A percentile compares a stretch with the other conserved stretches of the same genome.
Conservation (phyloP, 768 basidiomycete species). For the Boletus eberwhitei region DNA sequence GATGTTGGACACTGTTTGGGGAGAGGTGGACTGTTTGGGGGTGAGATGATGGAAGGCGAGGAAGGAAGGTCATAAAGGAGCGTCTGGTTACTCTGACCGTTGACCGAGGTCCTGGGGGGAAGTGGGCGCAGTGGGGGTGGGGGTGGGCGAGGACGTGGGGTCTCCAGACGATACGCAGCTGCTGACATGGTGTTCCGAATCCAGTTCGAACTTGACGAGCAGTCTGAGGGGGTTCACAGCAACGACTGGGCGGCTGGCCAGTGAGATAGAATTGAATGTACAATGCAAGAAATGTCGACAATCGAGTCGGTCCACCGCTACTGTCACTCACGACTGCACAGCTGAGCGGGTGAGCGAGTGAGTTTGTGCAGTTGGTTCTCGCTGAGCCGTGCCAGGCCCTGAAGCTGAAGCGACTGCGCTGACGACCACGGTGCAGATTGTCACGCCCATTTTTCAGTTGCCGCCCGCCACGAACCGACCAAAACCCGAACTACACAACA, state of each 20-base stretch:
- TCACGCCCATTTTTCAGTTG: conserved; percentile 23
- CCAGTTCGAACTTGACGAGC: conserved; percentile 31
- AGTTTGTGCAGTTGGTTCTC: conserved; percentile 19
- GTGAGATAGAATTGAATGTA: conserved; percentile 13
- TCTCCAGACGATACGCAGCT: conserved; percentile 62
- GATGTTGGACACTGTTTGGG: conserved; percentile 42
- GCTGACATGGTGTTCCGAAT: conserved; percentile 49
- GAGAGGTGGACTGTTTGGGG: conserved; percentile 50
- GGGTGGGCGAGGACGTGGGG: conserved; percentile 54
- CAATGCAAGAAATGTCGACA: conserved; percentile 14
- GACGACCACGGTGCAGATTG: conserved; percentile 22
- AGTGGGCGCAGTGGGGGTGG: conserved; percentile 58
- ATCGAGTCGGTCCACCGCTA: conserved; percentile 3
- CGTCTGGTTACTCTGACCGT: conserved; percentile 50
- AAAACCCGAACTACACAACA: conserved; percentile 4
- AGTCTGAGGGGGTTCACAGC: neutral
- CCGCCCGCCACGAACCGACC: conserved; percentile 9
- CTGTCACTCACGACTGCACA: conserved; percentile 3
- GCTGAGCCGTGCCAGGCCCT: conserved; percentile 25
- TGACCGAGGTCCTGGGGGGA: conserved; percentile 44
- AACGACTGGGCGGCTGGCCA: conserved; percentile 16
- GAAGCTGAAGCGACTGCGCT: conserved; percentile 22
- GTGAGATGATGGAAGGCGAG: conserved; percentile 46
- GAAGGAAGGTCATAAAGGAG: conserved; percentile 78
- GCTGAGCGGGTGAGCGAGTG: conserved; percentile 9